These are phyloP conservation scores for Dendrobium officinale DNA, from an alignment of 106 monocot genomes.

Conservation along the genomic window DNA sequence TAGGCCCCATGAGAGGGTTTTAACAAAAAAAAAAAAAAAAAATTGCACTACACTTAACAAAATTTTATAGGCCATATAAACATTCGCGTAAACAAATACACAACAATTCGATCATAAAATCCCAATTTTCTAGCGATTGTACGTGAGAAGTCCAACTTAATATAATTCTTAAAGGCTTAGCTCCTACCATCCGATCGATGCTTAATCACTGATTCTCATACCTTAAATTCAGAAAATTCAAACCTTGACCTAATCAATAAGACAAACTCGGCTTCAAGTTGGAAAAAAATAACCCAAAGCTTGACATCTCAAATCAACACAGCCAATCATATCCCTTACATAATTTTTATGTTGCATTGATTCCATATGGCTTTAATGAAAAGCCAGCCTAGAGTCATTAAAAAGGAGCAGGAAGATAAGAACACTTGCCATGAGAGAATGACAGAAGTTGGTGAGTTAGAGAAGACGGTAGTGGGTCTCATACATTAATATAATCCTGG, in stretches of 20 bases:
- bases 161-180: no score
- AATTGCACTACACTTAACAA: no score
- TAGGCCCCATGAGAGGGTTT: no score
- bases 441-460: not conserved
- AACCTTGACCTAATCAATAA: not conserved
- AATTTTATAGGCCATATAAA: no score
- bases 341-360: not conserved
- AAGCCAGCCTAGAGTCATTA: not conserved
- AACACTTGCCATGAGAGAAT: not conserved
- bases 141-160: no score
- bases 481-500: not conserved
- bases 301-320: constrained; percentile 1
- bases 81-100: no score
- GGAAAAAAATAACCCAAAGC: not conserved
- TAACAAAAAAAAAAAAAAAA: no score
- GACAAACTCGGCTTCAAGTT: not conserved
- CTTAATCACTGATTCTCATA: no score
- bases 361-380: not conserved
- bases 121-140: no score
- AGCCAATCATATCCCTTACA: not conserved
- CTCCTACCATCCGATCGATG: no score
- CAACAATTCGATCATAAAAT: no score
- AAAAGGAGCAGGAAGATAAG: not conserved
- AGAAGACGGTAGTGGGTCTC: not conserved
- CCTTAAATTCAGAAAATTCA: no score